A percentile compares a stretch with the other conserved stretches of the same genome.
phyloP scores from a whole-genome alignment of 2,329 filamentous ascomycete species.

The Fusarium solani-melongenae region DNA sequence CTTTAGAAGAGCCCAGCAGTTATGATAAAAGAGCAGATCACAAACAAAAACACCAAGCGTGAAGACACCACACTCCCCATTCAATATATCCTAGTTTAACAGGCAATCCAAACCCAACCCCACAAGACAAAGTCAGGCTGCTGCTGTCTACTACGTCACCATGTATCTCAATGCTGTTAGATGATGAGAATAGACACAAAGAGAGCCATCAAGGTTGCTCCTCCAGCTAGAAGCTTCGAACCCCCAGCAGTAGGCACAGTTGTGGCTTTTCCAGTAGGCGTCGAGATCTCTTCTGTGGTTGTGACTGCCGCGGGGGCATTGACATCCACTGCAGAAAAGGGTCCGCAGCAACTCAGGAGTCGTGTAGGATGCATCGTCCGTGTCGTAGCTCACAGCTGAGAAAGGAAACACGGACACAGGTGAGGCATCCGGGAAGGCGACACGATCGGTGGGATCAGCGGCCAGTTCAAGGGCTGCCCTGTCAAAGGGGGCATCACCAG shows the following conservation, averaged over 20 bases:
- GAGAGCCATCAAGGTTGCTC: conserved; percentile 13
- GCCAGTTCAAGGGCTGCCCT: conserved; percentile 36
- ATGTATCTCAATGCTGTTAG: background rate
- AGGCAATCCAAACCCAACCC: background rate
- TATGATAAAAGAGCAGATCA: no score
- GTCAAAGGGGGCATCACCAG: conserved; percentile 38
- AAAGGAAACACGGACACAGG: conserved; percentile 43
- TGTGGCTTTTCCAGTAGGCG: conserved; percentile 3
- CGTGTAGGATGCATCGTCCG: conserved; percentile 40
- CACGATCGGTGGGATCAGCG: conserved; percentile 36
- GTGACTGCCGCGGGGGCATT: conserved; percentile 14
- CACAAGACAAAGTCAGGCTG: background rate
- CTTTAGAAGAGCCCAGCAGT: no score
- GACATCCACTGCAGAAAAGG: conserved; percentile 35
- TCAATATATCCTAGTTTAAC: background rate
- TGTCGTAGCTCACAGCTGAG: conserved; percentile 35
- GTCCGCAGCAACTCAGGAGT: conserved; percentile 44
- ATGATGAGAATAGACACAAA: conserved; percentile 18
- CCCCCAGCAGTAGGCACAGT: conserved; percentile 20
- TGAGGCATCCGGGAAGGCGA: conserved; percentile 43
- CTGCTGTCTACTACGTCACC: background rate
- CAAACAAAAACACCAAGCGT: no score
- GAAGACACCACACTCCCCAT: background rate
- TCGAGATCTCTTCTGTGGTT: conserved; percentile 2
- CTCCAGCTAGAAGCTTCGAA: conserved; percentile 16